phyloP scores from a whole-genome alignment of 2,329 filamentous ascomycete genomes.

The Clarireedia hainanense region DNA sequence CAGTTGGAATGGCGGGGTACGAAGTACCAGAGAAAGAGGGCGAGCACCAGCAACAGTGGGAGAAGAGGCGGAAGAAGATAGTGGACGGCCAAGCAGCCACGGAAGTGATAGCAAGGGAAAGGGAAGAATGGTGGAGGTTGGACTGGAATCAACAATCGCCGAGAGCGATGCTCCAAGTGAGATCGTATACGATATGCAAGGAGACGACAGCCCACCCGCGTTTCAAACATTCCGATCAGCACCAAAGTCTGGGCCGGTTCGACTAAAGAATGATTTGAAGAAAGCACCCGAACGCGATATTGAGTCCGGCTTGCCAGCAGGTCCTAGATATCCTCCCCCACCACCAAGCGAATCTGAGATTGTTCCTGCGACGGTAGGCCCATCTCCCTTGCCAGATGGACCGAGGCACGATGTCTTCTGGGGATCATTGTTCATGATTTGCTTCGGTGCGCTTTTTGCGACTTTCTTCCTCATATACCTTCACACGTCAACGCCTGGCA shows the following conservation, averaged over 20 bases:
- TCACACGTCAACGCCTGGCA: conserved; percentile 66
- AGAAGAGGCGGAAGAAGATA: conserved; percentile 31
- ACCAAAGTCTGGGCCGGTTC: conserved; percentile 25
- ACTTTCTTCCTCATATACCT: conserved; percentile 86
- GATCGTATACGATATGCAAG: conserved; percentile 45
- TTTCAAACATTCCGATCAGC: conserved; percentile 48
- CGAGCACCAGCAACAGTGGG: conserved; percentile 23
- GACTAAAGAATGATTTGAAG: conserved; percentile 24
- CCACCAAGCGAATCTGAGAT: conserved; percentile 31
- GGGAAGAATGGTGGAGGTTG: conserved; percentile 73
- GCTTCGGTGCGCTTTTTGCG: conserved; percentile 73
- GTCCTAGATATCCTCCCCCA: conserved; percentile 18
- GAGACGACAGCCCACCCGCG: conserved; percentile 48
- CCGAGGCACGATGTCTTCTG: conserved; percentile 87
- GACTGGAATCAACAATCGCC: conserved; percentile 61
- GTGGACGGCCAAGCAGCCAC: conserved; percentile 21
- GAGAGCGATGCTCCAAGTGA: conserved; percentile 54
- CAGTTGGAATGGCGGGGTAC: conserved; percentile 50
- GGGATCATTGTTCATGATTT: conserved; percentile 82
- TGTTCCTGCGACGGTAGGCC: conserved; percentile 45
- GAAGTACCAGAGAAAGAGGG: conserved; percentile 24
- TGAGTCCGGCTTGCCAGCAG: conserved; percentile 14
- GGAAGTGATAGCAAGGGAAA: conserved; percentile 46
- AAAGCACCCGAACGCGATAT: conserved; percentile 16
- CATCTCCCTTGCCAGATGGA: conserved; percentile 55